Evolutionary conservation across 768 basidiomycete species (phyloP), one percentile per base, ranked within the genome.

Genomic region (Fomitopsis pulvina): DNA sequence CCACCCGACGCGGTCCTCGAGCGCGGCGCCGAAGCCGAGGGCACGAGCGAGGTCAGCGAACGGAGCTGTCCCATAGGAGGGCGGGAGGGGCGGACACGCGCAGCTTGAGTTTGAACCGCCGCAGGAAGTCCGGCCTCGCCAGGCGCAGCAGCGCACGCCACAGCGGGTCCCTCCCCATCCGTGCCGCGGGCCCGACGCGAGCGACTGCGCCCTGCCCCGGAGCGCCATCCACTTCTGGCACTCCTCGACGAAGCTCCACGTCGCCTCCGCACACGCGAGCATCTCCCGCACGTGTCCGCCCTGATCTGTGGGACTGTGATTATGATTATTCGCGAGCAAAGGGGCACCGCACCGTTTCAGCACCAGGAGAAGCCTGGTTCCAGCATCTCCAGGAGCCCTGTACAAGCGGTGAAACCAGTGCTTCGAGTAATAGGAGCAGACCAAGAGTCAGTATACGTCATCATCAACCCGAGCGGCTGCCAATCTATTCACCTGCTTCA

Each of bases 241-340:
- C 22, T 74, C 74, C 20, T 68, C 59, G 2, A 87, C 75, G 78
- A 80, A 87, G 48, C 85, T 84, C 87, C 87, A 89, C 85, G 88
- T 88, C 26, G 79, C 71, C 64, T 88, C 87, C 0, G 80, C 72
- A 57, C 85, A 87, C 7, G 74, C 83, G 12, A 87, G 55, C n/a
- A 87, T 72, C 60, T 85, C 86, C 50, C 76, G 72, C 8, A 76
- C 75, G n/a, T n/a, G n/a, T n/a, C n/a, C n/a, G n/a, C n/a, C n/a
- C n/a, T n/a, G n/a, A n/a, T n/a, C n/a, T n/a, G n/a, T n/a, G n/a
- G n/a, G n/a, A n/a, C n/a, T n/a, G n/a, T n/a, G n/a, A n/a, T n/a
- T n/a, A n/a, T n/a, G n/a, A n/a, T n/a, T n/a, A n/a, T n/a, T n/a
- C n/a, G n/a, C n/a, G n/a, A n/a, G n/a, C n/a, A n/a, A n/a, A n/a